Evolutionary conservation across 306 rosid species (phyloP).

Genomic region (Cucurbita ficifolia): DNA sequence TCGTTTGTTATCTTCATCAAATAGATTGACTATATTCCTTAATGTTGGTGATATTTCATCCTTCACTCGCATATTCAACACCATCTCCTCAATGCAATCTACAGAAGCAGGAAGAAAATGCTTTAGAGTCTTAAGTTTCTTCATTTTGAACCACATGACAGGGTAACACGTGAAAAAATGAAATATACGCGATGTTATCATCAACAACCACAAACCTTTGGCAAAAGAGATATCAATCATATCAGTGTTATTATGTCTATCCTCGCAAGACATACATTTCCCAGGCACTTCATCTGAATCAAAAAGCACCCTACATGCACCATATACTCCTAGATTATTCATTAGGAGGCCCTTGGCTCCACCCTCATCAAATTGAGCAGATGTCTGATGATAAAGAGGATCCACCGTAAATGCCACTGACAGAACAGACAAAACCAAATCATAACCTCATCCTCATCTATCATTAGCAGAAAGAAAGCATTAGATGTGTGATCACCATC

Average conservation of each 20-base stretch:
- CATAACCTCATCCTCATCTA: constrained; percentile 14
- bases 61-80: constrained; percentile 40
- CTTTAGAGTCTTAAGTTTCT: constrained; percentile 8
- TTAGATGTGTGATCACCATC: constrained; percentile 56
- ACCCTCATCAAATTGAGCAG: constrained; percentile 96
- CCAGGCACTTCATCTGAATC: constrained; percentile 79
- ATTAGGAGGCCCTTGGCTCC: constrained; percentile 92
- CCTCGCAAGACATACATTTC: constrained; percentile 36
- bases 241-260: constrained; percentile 40
- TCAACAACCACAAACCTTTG: constrained; percentile 42
- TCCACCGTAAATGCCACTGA: constrained; percentile 93
- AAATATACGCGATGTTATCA: constrained; percentile 8
- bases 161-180: constrained; percentile 7
- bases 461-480: constrained; percentile 8
- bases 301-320: constrained; percentile 76
- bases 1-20: constrained; percentile 73
- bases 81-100: constrained; percentile 76
- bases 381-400: constrained; percentile 89
- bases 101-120: constrained; percentile 4
- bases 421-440: constrained; percentile 18
- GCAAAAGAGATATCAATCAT: constrained; percentile 75
- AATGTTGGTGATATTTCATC: constrained; percentile 88
- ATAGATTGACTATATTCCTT: constrained; percentile 46
- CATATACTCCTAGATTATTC: constrained; percentile 86
- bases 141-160: neutral